Evolutionary conservation across 345 rosid species (phyloP).

Genomic region (Dimocarpus longan): DNA sequence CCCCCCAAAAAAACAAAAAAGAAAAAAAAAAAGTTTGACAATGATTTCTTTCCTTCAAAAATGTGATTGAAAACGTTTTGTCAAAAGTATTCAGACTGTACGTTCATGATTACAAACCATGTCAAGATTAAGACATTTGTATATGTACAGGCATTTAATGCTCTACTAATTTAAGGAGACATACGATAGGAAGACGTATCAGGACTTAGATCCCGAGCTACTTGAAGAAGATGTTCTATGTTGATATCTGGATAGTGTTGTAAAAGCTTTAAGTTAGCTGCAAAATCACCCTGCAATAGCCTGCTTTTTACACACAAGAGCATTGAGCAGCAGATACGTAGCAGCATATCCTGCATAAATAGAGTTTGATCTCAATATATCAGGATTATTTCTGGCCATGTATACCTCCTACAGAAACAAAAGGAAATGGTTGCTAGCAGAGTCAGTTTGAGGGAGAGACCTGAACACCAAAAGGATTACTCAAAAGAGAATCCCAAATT

Average conservation of each 20-base stretch:
- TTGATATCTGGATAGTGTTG: slow-evolving; percentile 64
- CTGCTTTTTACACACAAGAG: slow-evolving; percentile 54
- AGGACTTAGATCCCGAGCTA: slow-evolving; percentile 58
- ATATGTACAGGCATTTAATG: background rate
- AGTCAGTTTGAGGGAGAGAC: slow-evolving; percentile 26
- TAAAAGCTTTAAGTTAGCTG: slow-evolving; percentile 60
- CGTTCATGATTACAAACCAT: background rate
- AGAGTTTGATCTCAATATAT: background rate
- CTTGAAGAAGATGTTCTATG: slow-evolving; percentile 56
- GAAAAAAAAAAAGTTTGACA: background rate
- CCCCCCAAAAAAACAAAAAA: too few relatives aligned
- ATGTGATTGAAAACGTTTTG: background rate
- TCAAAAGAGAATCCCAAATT: slow-evolving; percentile 77
- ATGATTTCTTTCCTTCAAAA: background rate
- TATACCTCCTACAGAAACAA: background rate
- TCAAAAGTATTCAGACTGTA: background rate
- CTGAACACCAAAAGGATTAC: slow-evolving; percentile 67
- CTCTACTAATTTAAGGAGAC: slow-evolving; percentile 29
- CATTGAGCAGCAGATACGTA: slow-evolving; percentile 74
- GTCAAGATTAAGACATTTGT: background rate
- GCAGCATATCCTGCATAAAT: slow-evolving; percentile 69
- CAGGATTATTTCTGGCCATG: background rate
- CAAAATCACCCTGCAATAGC: slow-evolving; percentile 61
- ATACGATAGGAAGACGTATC: slow-evolving; percentile 44
- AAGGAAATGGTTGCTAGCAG: background rate